A percentile compares a stretch with the other conserved stretches of the same genome.
phyloP scores from a whole-genome alignment of 768 basidiomycete genomes.

The Leucosporidium yakuticum region DNA sequence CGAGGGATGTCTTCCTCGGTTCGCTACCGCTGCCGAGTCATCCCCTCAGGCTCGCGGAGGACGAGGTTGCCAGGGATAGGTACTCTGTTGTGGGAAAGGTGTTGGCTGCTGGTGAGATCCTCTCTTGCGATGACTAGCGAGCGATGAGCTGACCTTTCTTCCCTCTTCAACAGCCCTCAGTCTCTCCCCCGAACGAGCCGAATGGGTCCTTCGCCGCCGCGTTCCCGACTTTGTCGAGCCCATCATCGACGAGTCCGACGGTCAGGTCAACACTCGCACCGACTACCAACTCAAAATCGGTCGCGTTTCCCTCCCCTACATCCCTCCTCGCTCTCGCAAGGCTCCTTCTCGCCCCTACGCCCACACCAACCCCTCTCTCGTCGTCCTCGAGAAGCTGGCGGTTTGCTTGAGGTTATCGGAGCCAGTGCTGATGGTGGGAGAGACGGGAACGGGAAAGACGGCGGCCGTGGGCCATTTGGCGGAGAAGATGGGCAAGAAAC shows the following conservation, averaged over 20 bases:
- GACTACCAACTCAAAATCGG: conserved; percentile 49
- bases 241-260: conserved; percentile 60
- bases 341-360: conserved; percentile 63
- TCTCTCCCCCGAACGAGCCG: conserved; percentile 57
- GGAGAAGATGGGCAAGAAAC: conserved; percentile 62
- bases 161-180: conserved; percentile 4
- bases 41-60: conserved; percentile 53
- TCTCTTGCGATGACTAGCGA: neutral
- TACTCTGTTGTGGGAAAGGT: conserved; percentile 20
- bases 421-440: conserved; percentile 85
- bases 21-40: conserved; percentile 44
- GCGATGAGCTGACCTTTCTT: neutral
- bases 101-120: conserved; percentile 46
- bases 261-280: conserved; percentile 44
- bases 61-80: conserved; percentile 48
- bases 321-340: conserved; percentile 37
- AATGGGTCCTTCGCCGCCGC: conserved; percentile 63
- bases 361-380: conserved; percentile 74
- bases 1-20: conserved; percentile 78
- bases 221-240: conserved; percentile 64
- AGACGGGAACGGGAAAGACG: conserved; percentile 99
- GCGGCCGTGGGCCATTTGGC: conserved; percentile 84
- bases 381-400: conserved; percentile 72
- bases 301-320: conserved; percentile 24
- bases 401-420: conserved; percentile 66